These are phyloP conservation scores for Neurospora crassa DNA, from an alignment of 2,329 filamentous ascomycete species.

Conservation along the genomic window DNA sequence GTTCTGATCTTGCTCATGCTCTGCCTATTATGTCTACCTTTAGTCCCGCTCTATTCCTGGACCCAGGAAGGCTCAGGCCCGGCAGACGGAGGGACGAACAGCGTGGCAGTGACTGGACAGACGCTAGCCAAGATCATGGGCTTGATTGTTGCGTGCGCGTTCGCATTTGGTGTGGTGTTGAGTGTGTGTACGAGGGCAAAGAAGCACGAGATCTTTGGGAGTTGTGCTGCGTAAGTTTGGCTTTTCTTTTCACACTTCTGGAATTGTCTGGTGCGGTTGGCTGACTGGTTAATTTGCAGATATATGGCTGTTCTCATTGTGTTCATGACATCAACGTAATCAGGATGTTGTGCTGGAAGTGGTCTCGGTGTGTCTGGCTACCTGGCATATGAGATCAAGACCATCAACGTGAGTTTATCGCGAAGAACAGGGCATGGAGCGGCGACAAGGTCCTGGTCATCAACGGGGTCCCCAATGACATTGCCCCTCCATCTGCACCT, in stretches of 20 bases:
- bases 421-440: not conserved
- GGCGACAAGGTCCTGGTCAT: not conserved
- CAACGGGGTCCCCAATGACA: not conserved
- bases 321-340: not conserved
- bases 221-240: not conserved
- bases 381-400: not conserved
- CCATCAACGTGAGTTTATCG: too few species aligned
- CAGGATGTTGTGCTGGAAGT: not conserved
- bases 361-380: not conserved
- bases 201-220: not conserved
- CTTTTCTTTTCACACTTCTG: not conserved
- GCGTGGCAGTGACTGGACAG: not conserved
- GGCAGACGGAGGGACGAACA: not conserved
- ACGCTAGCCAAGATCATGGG: not conserved
- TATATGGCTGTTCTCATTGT: not conserved
- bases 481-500: not conserved
- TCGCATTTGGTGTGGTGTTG: not conserved
- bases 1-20: not conserved
- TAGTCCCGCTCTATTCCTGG: not conserved
- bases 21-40: not conserved
- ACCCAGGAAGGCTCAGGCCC: not conserved
- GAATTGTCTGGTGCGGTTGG: not conserved
- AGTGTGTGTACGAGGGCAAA: not conserved
- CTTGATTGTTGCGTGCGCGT: not conserved
- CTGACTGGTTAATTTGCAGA: not conserved